Conservation (phyloP, 1,139 yeast genomes). For the Hansenula lynferdii region DNA sequence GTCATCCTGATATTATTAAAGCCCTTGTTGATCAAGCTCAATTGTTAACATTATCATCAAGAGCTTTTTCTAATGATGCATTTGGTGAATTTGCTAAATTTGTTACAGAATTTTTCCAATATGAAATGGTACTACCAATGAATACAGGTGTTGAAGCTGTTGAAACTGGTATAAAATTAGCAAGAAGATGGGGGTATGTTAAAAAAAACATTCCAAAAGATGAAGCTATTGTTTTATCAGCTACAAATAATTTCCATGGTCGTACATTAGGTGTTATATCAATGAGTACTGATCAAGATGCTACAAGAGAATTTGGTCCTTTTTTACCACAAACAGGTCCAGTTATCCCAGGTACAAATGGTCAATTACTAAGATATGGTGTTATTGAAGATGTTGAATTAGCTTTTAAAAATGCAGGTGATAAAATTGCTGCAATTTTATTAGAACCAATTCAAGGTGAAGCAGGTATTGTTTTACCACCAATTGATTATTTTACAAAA, state of each 20-base stretch:
- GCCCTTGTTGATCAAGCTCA: slow-evolving; percentile 90
- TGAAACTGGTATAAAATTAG: slow-evolving; percentile 89
- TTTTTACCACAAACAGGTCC: slow-evolving; percentile 84
- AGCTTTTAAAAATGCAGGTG: slow-evolving; percentile 83
- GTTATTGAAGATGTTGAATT: slow-evolving; percentile 79
- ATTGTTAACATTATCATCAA: slow-evolving; percentile 75
- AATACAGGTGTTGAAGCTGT: slow-evolving; percentile 99
- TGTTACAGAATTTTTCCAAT: slow-evolving; percentile 82
- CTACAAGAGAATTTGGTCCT: slow-evolving; percentile 87
- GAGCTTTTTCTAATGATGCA: slow-evolving; percentile 90
- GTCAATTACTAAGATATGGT: slow-evolving; percentile 63
- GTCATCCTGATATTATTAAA: slow-evolving; percentile 86
- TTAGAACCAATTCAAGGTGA: slow-evolving; percentile 96
- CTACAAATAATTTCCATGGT: slow-evolving; percentile 91
- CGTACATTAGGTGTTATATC: slow-evolving; percentile 94
- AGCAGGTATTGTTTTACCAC: slow-evolving; percentile 97
- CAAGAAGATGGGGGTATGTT: slow-evolving; percentile 96
- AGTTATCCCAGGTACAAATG: slow-evolving; percentile 48
- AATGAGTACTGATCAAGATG: slow-evolving; percentile 95
- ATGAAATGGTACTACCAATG: slow-evolving; percentile 95
- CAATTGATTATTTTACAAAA: slow-evolving; percentile 66
- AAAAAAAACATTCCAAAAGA: slow-evolving; percentile 78
- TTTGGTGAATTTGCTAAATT: slow-evolving; percentile 87
- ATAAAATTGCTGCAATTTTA: slow-evolving; percentile 84
- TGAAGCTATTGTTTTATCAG: slow-evolving; percentile 86